Evolutionary conservation across 2,329 filamentous ascomycete species (phyloP).

Genomic region (Curvularia sp.): DNA sequence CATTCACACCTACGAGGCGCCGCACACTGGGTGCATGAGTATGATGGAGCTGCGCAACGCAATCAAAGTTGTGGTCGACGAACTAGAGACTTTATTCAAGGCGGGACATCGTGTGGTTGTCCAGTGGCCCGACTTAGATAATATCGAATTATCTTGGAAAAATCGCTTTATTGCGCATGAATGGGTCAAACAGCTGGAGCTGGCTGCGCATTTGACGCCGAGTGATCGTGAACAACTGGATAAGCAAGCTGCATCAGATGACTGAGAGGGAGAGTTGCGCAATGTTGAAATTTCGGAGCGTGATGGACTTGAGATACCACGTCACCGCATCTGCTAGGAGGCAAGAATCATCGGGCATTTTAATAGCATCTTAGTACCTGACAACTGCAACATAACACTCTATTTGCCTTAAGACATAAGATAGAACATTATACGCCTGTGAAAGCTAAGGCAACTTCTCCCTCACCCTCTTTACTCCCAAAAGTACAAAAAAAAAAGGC

Average conservation of each 20-base stretch:
- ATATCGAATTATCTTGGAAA: slow-evolving; percentile 7
- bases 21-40: slow-evolving; percentile 1
- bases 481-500: no score
- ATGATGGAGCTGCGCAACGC: not conserved
- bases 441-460: no score
- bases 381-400: no score
- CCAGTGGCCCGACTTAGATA: slow-evolving; percentile 6
- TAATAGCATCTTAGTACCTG: no score
- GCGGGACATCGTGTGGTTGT: not conserved
- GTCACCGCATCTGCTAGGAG: no score
- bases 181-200: not conserved
- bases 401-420: no score
- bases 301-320: no score
- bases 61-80: not conserved
- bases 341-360: no score
- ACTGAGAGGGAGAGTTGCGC: no score
- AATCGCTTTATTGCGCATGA: not conserved
- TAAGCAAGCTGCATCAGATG: not conserved
- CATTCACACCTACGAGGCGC: slow-evolving; percentile 10
- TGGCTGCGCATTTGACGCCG: not conserved
- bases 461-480: no score
- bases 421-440: no score
- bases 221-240: not conserved
- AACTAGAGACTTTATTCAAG: not conserved
- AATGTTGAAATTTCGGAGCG: no score